Conservation (phyloP, 768 basidiomycete genomes). For the Psilocybe cyanescens region DNA sequence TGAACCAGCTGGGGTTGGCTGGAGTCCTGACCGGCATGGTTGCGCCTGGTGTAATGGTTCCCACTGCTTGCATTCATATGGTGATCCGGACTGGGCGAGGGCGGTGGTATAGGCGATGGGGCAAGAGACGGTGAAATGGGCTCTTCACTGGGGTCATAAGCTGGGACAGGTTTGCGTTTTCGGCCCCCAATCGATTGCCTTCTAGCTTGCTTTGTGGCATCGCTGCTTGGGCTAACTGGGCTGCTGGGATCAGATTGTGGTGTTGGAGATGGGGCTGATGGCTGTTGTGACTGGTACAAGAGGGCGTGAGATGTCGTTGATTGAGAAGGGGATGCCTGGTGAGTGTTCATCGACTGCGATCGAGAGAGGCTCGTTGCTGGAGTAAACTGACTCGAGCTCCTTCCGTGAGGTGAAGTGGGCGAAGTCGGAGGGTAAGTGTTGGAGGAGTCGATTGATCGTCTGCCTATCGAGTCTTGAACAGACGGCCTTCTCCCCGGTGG, state of each 20-base stretch:
- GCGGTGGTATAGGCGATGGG: slow-evolving; percentile 12
- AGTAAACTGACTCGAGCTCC: slow-evolving; percentile 9
- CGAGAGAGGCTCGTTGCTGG: slow-evolving; percentile 16
- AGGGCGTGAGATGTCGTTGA: slow-evolving; percentile 15
- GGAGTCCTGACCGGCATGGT: slow-evolving; percentile 17
- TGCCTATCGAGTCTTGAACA: slow-evolving; percentile 17
- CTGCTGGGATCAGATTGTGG: slow-evolving; percentile 3
- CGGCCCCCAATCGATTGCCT: slow-evolving; percentile 32
- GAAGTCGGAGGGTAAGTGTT: slow-evolving; percentile 19
- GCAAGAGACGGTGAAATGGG: slow-evolving; percentile 19
- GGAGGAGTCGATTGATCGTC: slow-evolving; percentile 33
- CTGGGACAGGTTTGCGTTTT: slow-evolving; percentile 62
- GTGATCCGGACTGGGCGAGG: slow-evolving; percentile 11
- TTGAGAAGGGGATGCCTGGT: slow-evolving; percentile 13
- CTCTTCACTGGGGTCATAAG: slow-evolving; percentile 40
- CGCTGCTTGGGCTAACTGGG: slow-evolving; percentile 3
- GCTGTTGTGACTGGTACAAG: slow-evolving; percentile 2
- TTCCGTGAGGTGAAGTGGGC: slow-evolving; percentile 14
- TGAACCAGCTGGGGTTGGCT: slow-evolving; percentile 32
- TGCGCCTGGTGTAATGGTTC: slow-evolving; percentile 32
- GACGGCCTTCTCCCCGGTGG: slow-evolving; percentile 14
- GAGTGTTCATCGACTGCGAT: slow-evolving; percentile 18
- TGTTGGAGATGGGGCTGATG: slow-evolving; percentile 13
- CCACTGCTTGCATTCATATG: not conserved
- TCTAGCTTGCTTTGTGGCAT: slow-evolving; percentile 23